phyloP scores from a whole-genome alignment of 805 yeast genomes.

The Suhomyces tanzawaensis region DNA sequence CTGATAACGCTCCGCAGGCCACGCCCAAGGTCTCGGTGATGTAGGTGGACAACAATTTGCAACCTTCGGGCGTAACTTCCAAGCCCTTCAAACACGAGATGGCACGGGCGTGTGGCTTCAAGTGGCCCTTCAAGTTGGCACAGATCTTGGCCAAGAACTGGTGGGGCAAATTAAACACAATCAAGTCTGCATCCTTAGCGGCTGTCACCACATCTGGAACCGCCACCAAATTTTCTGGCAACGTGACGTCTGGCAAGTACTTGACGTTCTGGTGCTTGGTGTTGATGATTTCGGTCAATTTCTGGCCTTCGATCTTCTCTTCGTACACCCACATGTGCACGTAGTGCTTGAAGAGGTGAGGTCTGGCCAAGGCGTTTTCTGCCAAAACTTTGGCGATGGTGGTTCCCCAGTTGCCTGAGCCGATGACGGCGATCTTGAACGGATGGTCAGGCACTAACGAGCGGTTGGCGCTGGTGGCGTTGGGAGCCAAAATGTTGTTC shows the following conservation, averaged over 20 bases:
- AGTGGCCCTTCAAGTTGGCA: conserved; percentile 38
- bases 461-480: conserved; percentile 8
- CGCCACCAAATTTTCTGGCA: conserved; percentile 42
- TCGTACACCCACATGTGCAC: conserved; percentile 48
- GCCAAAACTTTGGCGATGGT: conserved; percentile 46
- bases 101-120: conserved; percentile 39
- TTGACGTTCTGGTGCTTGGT: conserved; percentile 43
- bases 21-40: conserved; percentile 44
- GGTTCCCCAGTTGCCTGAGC: conserved; percentile 50
- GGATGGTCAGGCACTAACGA: conserved; percentile 15
- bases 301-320: conserved; percentile 39
- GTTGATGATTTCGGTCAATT: conserved; percentile 44
- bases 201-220: conserved; percentile 38
- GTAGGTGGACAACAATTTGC: conserved; percentile 43
- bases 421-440: conserved; percentile 41
- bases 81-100: conserved; percentile 47
- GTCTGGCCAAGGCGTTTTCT: conserved; percentile 40
- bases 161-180: conserved; percentile 47
- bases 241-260: conserved; percentile 42
- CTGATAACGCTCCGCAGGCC: conserved; percentile 45
- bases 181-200: conserved; percentile 40
- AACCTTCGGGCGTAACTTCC: conserved; percentile 43
- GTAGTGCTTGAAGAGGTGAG: conserved; percentile 34
- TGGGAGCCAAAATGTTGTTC: conserved; percentile 25
- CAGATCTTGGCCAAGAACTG: conserved; percentile 42